Evolutionary conservation across 179 eudicot species (phyloP), one percentile per base, ranked within the genome.

Genomic region (Carnegiea gigantea): DNA sequence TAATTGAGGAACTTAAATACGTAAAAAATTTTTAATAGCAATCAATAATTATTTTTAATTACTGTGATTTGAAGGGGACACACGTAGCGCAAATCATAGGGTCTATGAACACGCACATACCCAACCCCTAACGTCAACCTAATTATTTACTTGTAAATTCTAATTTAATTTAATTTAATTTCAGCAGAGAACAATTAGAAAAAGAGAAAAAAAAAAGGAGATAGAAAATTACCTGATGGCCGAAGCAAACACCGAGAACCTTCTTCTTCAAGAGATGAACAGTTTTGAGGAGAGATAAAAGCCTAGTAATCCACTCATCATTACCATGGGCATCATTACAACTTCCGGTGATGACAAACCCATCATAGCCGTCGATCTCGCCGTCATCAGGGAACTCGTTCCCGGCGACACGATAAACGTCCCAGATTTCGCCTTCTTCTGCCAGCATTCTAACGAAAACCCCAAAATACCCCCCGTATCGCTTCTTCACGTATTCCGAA

Each of bases 301-400:
- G 89, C 43, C 79, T 78, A 75, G 88, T 87, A 84, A 95, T 89
- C 99, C 98, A 95, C 15, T 15, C 76, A 64, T 91, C 95, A 60
- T 89, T 82, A 0, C 91, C 92, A 82, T 93, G 90, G 3, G 99
- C 99, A 76, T 95, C 99, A 83, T 65, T 90, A 76, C 97, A 94
- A 81, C 99, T 95, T 2, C 99, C 98, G 20, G 98, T 90, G 86
- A 95, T 92, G 2, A 95, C 99, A 72, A 95, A 94, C 0, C 99
- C 98, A 17, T 94, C 95, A 70, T 89, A 93, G 20, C 24, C 81
- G 10, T 49, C 92, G 62, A 92, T 71, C 38, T 88, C 89, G 1
- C 80, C 88, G 21, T 92, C 94, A 33, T 78, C 82, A 0, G 98
- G 99, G 24, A 95, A 89, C 46, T 95, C 92, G 48, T 92, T 90